phyloP scores from a whole-genome alignment of 345 rosid species.

The Draba incana region DNA sequence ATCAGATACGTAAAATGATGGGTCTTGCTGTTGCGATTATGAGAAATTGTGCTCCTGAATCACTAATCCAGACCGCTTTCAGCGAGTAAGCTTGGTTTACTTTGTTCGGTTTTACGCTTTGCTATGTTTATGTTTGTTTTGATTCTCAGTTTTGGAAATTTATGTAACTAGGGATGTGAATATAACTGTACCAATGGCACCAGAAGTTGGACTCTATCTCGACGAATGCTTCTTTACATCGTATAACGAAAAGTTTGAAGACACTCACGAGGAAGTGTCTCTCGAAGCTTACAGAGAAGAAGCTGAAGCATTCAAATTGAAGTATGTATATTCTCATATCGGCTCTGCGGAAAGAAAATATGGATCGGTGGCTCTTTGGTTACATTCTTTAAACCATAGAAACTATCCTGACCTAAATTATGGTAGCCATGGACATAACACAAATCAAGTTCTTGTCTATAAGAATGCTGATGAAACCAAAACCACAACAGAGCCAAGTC shows the following conservation, averaged over 20 bases:
- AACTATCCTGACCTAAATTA: constrained; percentile 71
- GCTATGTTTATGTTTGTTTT: neutral
- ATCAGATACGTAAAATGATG: constrained; percentile 93
- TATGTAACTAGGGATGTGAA: constrained; percentile 56
- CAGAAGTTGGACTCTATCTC: constrained; percentile 87
- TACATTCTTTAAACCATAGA: constrained; percentile 85
- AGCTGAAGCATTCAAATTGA: constrained; percentile 81
- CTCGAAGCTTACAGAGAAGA: constrained; percentile 70
- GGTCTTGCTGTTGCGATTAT: constrained; percentile 90
- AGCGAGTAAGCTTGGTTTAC: constrained; percentile 54
- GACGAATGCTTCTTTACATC: constrained; percentile 87
- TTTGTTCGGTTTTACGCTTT: neutral
- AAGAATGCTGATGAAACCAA: neutral
- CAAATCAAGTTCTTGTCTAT: neutral
- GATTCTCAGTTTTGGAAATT: neutral
- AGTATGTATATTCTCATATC: constrained; percentile 75
- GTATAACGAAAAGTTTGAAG: constrained; percentile 72
- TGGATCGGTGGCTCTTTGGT: constrained; percentile 82
- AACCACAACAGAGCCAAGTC: neutral
- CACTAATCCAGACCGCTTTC: constrained; percentile 68
- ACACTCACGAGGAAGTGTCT: constrained; percentile 73
- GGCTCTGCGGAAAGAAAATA: constrained; percentile 73
- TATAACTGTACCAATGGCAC: constrained; percentile 85
- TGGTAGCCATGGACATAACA: constrained; percentile 10
- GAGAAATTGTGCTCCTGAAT: constrained; percentile 76